These are phyloP conservation scores for Candida ortonii DNA, from an alignment of 805 yeast species.

Conservation along the genomic window DNA sequence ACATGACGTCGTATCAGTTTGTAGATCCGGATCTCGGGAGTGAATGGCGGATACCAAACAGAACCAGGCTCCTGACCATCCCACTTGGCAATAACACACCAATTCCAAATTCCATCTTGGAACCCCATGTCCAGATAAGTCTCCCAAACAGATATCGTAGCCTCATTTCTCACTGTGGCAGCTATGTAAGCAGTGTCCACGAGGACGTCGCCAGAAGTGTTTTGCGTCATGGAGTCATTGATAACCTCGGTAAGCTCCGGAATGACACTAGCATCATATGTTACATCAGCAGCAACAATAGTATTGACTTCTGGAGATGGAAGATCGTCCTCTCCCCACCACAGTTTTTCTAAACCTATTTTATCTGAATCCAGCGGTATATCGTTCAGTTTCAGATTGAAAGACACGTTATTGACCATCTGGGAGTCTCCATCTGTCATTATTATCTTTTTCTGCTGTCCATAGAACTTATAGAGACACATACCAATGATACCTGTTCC, in stretches of 20 bases:
- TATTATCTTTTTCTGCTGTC: conserved; percentile 27
- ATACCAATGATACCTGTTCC: conserved; percentile 85
- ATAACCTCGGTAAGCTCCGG: conserved; percentile 53
- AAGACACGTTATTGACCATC: conserved; percentile 45
- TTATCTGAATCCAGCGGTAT: conserved; percentile 13
- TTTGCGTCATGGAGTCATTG: conserved; percentile 32
- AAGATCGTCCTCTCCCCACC: conserved; percentile 57
- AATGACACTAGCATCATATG: conserved; percentile 68
- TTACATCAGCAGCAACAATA: conserved; percentile 82
- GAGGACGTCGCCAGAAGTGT: conserved; percentile 11
- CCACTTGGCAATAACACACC: conserved; percentile 20
- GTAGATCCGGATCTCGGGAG: conserved; percentile 26
- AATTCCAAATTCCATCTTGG: conserved; percentile 25
- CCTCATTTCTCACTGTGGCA: conserved; percentile 70
- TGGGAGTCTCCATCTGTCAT: conserved; percentile 69
- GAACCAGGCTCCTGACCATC: conserved; percentile 1
- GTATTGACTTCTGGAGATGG: conserved; percentile 43
- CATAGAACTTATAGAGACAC: conserved; percentile 34
- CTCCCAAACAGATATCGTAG: conserved; percentile 46
- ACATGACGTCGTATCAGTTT: conserved; percentile 19
- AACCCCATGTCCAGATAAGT: conserved; percentile 29
- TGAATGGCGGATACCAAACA: conserved; percentile 24
- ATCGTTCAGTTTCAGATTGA: conserved; percentile 46
- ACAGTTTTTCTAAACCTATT: conserved; percentile 39
- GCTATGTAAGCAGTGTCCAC: conserved; percentile 44